Evolutionary conservation across 345 rosid genomes (phyloP), one percentile per base, ranked within the genome.

Genomic region (Xanthoceras sorbifolium): DNA sequence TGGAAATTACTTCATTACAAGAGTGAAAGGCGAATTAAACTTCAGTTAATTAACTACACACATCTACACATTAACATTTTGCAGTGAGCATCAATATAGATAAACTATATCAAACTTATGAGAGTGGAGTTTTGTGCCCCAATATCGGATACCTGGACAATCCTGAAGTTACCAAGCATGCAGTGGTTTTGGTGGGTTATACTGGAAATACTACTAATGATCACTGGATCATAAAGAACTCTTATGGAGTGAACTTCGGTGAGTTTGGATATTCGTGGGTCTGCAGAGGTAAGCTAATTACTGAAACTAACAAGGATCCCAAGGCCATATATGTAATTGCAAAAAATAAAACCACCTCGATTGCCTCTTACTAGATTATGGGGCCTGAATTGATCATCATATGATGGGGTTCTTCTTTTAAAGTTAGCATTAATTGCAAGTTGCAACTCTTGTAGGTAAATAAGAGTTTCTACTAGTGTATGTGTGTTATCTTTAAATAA

Each of bases 151-250:
- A n/a, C n/a, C n/a, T n/a, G n/a, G n/a, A n/a, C n/a, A n/a, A n/a
- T n/a, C n/a, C n/a, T n/a, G n/a, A 87, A 82, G 83, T 96, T 32
- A 82, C 80, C 76, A 84, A 52, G 94, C 99, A 96, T 50, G 99
- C 97, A 67, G 98, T 96, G 74, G 84, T 93, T 61, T 71, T 96
- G 69, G 99, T 96, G 9, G 99, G 99, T 15, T 96, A 86, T 32
- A 32, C 2, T 48, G 99, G 98, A n/a, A n/a, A n/a, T n/a, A n/a
- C n/a, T n/a, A n/a, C n/a, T n/a, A n/a, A n/a, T n/a, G n/a, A n/a
- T n/a, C n/a, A n/a, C n/a, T 96, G 99, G 99, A 87, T 96, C 77
- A 89, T 96, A 44, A 96, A 96, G 95, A 96, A 96, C 84, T 93
- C 99, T 0, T 93, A 98, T 98, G 99, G 99, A 25, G 80, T 78